Evolutionary conservation across 2,329 filamentous ascomycete genomes (phyloP), one percentile per base, ranked within the genome.

Genomic region (Stachybotrys echinatus): DNA sequence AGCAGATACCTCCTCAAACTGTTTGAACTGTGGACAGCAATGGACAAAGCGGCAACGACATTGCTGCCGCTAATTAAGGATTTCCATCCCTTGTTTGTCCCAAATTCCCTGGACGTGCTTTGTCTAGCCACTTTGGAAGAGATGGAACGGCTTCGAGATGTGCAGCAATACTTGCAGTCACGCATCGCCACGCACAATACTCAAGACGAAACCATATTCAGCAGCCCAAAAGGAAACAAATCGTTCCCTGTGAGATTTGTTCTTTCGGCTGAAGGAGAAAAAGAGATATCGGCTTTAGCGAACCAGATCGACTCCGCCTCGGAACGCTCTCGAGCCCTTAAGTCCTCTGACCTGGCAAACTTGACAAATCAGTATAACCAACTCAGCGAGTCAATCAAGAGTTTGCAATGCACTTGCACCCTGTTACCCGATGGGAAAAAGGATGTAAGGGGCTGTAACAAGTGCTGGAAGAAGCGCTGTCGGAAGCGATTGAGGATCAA

Each of bases 1-100:
- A 61, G 59, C 20, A 50, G 45, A 3, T 45, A 56, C 27, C 61
- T 86, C 0, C 67, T 88, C 1, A 72, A 66, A 7, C 42, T 81
- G 0, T 74, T 87, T 58, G 75, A 81, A 46, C 54, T 84, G 0
- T 88, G 83, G 84, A 60, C 77, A 3, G 56, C 61, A 2, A 72
- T 86, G 60, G 85, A 88, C 53, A 56, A 65, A 12, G 62, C 59
- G n/a, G 74, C 76, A 1, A 62, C 70, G 0, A 12, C 42, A 0
- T 52, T 54, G 1, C 80, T 70, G 44, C 74, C 75, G 0, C 59
- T 85, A 0, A 62, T 88, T 0, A 23, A 45, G 0, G 64, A 79
- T 0, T 84, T 76, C 48, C 68, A 76, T 12, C 79, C 83, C 0
- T 65, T 69, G 0, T 77, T 88, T 44, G 54, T 62, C 0, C 63